phyloP scores from a whole-genome alignment of 2,329 filamentous ascomycete genomes.

The Colletotrichum spaethianum region DNA sequence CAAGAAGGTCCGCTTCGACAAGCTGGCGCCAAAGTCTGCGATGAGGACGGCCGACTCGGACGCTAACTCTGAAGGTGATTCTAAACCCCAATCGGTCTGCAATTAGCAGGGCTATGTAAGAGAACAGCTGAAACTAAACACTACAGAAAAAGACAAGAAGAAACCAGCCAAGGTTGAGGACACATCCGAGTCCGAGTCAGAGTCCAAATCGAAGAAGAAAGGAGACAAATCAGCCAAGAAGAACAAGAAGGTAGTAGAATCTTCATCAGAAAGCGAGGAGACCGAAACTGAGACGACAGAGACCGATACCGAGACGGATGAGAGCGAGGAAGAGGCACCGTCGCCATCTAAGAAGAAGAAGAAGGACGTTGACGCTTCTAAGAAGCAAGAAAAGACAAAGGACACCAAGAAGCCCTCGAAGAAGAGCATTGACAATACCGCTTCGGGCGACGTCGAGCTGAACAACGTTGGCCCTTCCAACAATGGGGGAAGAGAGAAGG shows the following conservation, averaged over 20 bases:
- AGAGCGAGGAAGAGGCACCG: slow-evolving; percentile 38
- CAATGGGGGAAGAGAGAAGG: slow-evolving; percentile 16
- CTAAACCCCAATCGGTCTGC: background rate
- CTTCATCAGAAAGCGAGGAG: slow-evolving; percentile 41
- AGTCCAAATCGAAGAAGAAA: slow-evolving; percentile 32
- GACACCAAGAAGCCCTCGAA: slow-evolving; percentile 36
- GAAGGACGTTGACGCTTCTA: background rate
- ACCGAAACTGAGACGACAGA: slow-evolving; percentile 43
- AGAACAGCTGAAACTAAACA: slow-evolving; percentile 27
- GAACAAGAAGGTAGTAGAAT: slow-evolving; percentile 39
- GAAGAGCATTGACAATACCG: slow-evolving; percentile 21
- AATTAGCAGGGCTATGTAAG: slow-evolving; percentile 25
- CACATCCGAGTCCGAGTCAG: slow-evolving; percentile 35
- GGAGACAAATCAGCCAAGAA: slow-evolving; percentile 21
- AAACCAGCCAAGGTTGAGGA: slow-evolving; percentile 26
- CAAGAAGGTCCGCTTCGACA: slow-evolving; percentile 62
- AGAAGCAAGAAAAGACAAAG: slow-evolving; percentile 33
- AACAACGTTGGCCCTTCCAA: slow-evolving; percentile 31
- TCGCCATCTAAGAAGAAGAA: slow-evolving; percentile 33
- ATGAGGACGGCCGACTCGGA: slow-evolving; percentile 50
- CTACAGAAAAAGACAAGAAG: slow-evolving; percentile 19
- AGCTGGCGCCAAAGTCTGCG: slow-evolving; percentile 53
- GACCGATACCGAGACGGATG: slow-evolving; percentile 46
- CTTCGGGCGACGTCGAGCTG: background rate
- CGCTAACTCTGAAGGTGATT: slow-evolving; percentile 35